Evolutionary conservation across 2,329 filamentous ascomycete species (phyloP), one percentile per base, ranked within the genome.

Genomic region (Trichoderma koningii): DNA sequence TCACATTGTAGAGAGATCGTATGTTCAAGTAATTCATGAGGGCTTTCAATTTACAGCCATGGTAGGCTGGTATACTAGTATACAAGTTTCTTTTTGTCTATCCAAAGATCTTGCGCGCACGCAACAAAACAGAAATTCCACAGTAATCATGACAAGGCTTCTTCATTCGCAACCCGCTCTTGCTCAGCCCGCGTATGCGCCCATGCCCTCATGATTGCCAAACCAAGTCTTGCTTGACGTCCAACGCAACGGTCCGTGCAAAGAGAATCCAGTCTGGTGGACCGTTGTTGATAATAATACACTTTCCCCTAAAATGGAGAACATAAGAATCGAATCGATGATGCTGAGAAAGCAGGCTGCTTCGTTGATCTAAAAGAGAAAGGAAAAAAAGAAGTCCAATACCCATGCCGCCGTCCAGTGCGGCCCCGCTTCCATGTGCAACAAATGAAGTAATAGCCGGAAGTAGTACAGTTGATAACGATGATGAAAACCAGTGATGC

Each of bases 71-170:
- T 51, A 53, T 17, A 50, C 38, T 53, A 62, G 19, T 62, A 15
- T 62, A 53, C 48, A 62, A 47, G n/a, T 34, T 12, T 47, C 38
- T 62, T 53, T 52, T 62, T 62, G 41, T 62, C 59, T 62, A 62
- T 62, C 59, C 48, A 45, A 30, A 6, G 30, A 9, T 28, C 23
- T 47, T 44, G 34, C 26, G 10, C 34, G 7, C 12, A 34, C n/a
- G 19, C 21, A 45, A 28, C 5, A 15, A 34, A 15, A 9, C 3
- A 19, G 28, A 51, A 30, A 51, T 9, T 15, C 17, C 17, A 26
- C 5, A 45, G 7, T 26, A 52, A 53, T 23, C 41, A 47, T 21
- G 34, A 38, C 34, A 38, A 34, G 12, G 34, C 38, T 45, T 38
- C 48, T 30, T 34, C 30, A 23, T 9, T n/a, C 21, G 55, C 23